Evolutionary conservation across 768 basidiomycete species (phyloP).

Genomic region (Trichaptum fuscoviolaceum): DNA sequence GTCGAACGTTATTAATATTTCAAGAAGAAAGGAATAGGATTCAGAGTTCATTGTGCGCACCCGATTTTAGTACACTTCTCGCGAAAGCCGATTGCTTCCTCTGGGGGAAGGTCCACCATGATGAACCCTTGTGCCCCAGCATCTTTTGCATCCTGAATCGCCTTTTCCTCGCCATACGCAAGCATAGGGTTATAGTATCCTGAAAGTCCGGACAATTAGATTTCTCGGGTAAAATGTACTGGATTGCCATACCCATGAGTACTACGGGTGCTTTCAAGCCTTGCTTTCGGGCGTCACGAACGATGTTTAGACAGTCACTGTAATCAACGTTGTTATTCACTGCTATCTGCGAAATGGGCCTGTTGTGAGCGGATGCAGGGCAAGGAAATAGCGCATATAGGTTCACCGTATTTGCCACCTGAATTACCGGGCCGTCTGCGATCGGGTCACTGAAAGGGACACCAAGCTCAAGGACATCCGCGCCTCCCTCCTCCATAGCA

Average conservation of each 20-base stretch:
- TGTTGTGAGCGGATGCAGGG: slow-evolving; percentile 9
- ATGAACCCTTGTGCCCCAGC: slow-evolving; percentile 98
- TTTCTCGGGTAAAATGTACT: background rate
- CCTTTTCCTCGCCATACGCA: slow-evolving; percentile 92
- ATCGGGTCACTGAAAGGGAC: slow-evolving; percentile 96
- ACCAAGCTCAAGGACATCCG: slow-evolving; percentile 93
- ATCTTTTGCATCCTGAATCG: slow-evolving; percentile 81
- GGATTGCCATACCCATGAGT: slow-evolving; percentile 72
- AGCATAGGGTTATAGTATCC: slow-evolving; percentile 98
- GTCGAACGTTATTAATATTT: slow-evolving; percentile 8
- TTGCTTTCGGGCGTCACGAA: slow-evolving; percentile 73
- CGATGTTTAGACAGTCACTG: slow-evolving; percentile 60
- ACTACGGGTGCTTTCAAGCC: slow-evolving; percentile 84
- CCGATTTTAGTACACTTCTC: slow-evolving; percentile 75
- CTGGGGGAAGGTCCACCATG: slow-evolving; percentile 95
- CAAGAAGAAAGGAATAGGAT: background rate
- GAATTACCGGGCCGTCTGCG: slow-evolving; percentile 92
- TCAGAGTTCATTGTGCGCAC: slow-evolving; percentile 41
- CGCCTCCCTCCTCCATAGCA: slow-evolving; percentile 89
- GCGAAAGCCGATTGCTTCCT: slow-evolving; percentile 89
- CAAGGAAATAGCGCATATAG: slow-evolving; percentile 5
- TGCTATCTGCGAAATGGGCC: slow-evolving; percentile 55
- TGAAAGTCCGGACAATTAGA: slow-evolving; percentile 26
- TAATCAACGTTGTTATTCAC: slow-evolving; percentile 79
- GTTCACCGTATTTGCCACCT: slow-evolving; percentile 87